phyloP scores from a whole-genome alignment of 495 filamentous ascomycete species.

The Penicillium cinerascens region DNA sequence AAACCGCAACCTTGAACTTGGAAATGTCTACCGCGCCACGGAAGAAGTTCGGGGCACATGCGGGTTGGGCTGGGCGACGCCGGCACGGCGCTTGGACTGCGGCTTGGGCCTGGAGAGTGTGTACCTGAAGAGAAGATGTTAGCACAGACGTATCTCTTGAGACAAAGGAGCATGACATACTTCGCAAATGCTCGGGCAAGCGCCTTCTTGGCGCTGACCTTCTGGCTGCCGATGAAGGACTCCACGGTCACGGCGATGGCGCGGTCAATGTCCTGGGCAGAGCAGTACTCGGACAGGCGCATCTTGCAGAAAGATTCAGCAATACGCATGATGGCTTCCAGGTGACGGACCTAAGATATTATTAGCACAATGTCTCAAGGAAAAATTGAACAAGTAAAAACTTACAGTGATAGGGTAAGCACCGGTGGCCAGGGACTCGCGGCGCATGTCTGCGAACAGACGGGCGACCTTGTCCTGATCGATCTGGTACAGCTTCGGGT shows the following conservation, averaged over 20 bases:
- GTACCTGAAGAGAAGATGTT: conserved; percentile 31
- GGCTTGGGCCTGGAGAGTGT: conserved; percentile 46
- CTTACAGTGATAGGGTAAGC: conserved; percentile 97
- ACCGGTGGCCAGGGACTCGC: conserved; percentile 87
- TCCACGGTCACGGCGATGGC: conserved; percentile 97
- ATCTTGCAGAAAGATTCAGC: conserved; percentile 91
- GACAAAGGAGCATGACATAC: conserved; percentile 52
- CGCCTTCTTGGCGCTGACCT: conserved; percentile 97
- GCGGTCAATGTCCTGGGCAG: conserved; percentile 85
- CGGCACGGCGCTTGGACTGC: conserved; percentile 43
- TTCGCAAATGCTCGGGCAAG: conserved; percentile 96
- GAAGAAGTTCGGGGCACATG: conserved; percentile 20
- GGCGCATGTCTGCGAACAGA: conserved; percentile 93
- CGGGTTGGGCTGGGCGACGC: conserved; percentile 36
- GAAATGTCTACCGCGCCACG: conserved; percentile 6
- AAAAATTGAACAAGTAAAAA: conserved; percentile 5
- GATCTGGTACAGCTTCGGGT: conserved; percentile 94
- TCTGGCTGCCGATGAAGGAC: conserved; percentile 92
- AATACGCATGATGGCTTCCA: conserved; percentile 96
- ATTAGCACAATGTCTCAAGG: neutral
- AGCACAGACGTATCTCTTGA: conserved; percentile 7
- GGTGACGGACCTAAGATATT: conserved; percentile 77
- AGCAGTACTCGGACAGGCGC: conserved; percentile 91
- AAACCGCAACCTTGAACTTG: neutral
- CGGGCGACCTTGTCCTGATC: conserved; percentile 96